Evolutionary conservation across 129 eudicot species (phyloP).

Genomic region (Tagetes patula): DNA sequence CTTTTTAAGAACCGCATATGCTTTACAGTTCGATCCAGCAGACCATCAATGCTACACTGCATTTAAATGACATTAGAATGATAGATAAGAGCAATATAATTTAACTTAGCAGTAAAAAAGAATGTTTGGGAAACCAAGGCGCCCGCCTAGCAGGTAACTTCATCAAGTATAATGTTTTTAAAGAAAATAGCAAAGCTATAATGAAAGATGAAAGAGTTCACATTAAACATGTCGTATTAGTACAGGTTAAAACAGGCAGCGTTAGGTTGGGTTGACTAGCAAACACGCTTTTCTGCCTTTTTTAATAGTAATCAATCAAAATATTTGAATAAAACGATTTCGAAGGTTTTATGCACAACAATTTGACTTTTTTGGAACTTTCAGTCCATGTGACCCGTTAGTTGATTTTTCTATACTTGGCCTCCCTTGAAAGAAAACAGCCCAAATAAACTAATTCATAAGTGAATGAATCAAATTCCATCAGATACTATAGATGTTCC

Average conservation of each 20-base stretch:
- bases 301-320: neutral
- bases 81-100: slow-evolving; percentile 8
- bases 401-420: neutral
- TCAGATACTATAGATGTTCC: neutral
- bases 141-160: neutral
- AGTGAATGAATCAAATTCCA: neutral
- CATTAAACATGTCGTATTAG: neutral
- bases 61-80: slow-evolving; percentile 20
- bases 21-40: slow-evolving; percentile 64
- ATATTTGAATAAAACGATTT: neutral
- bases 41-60: slow-evolving; percentile 97
- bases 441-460: slow-evolving; percentile 9
- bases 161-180: neutral
- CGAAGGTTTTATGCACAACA: neutral
- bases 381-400: neutral
- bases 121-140: neutral
- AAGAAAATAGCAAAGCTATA: neutral
- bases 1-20: slow-evolving; percentile 70
- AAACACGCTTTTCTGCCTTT: neutral
- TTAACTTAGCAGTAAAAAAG: neutral
- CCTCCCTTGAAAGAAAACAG: neutral
- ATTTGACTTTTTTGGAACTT: neutral
- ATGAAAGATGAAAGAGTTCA: neutral
- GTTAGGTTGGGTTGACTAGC: slow-evolving; percentile 1
- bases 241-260: neutral